phyloP scores from a whole-genome alignment of 2,329 filamentous ascomycete genomes.

The Allantophomopsis lycopodina region DNA sequence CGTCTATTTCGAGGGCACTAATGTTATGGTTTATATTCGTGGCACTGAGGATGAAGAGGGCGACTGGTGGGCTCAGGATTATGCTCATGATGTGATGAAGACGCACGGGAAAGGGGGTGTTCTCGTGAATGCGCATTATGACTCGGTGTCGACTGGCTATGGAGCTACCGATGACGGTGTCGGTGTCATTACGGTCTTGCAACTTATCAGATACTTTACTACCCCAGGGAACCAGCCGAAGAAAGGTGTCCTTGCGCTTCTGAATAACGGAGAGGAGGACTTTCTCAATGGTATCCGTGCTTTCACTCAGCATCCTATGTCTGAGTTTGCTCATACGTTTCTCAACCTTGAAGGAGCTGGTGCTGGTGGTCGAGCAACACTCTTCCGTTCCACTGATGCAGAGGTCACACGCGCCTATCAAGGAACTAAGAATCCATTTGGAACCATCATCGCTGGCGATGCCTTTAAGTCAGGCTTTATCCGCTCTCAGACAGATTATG shows the following conservation, averaged over 20 bases:
- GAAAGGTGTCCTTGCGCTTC: constrained; percentile 66
- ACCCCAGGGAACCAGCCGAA: constrained; percentile 56
- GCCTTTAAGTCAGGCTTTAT: constrained; percentile 71
- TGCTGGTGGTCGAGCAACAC: constrained; percentile 72
- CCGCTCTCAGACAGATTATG: constrained; percentile 79
- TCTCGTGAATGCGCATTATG: constrained; percentile 89
- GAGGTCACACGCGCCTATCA: constrained; percentile 74
- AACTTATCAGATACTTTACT: constrained; percentile 80
- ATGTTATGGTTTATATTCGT: constrained; percentile 83
- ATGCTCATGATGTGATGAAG: constrained; percentile 24
- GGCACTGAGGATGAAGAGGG: constrained; percentile 62
- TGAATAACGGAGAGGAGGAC: constrained; percentile 96
- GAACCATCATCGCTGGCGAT: constrained; percentile 68
- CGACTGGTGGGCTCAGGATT: constrained; percentile 53
- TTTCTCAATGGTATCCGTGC: constrained; percentile 76
- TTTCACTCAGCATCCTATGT: constrained; percentile 71
- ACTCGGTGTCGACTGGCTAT: constrained; percentile 75
- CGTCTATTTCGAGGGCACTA: constrained; percentile 85
- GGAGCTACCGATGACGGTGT: constrained; percentile 92
- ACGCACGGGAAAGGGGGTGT: constrained; percentile 58
- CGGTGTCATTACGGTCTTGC: constrained; percentile 73
- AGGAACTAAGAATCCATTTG: constrained; percentile 62
- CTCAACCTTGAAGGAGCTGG: constrained; percentile 92
- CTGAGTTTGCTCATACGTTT: constrained; percentile 73
- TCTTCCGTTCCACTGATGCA: constrained; percentile 80